Evolutionary conservation across 1,284 basidiomycete species (phyloP), one percentile per base, ranked within the genome.

Genomic region (Peniophora sp.): DNA sequence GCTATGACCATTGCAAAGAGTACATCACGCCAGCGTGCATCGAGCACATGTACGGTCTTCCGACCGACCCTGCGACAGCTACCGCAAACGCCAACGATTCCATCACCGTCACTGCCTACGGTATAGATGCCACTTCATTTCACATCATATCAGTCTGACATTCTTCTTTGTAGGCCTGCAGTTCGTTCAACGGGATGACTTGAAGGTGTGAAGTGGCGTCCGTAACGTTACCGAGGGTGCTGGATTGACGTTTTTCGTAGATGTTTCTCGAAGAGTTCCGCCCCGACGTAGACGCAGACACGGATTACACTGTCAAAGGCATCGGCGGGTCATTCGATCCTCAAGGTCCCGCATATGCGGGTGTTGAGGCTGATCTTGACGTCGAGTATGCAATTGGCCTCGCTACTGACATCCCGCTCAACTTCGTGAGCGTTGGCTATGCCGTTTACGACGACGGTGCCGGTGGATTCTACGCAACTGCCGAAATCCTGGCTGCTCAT

Each of bases 381-480:
- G 50, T 36, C 1, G 46, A 54, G 32, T 51, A 51, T 20, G 51
- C 53, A 14, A 19, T 54, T 24, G 53, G 53, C 17, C 19, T 54
- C 45, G 53, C 53, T 1, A 45, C 53, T 8, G 50, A 47, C 14
- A 22, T 45, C 5, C 44, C 44, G 20, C 16, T 22, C 44, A 20
- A 14, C 20, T 45, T 45, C 44, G 14, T 45, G 20, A 19, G n/a
- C 17, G 44, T 45, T 5, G 38, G 38, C 38, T n/a, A 5, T 8
- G 22, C 5, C 23, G 19, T 14, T 8, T 47, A 54, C 32, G 60
- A 59, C 46, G 56, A 58, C 9, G 56, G 62, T 17, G 53, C 52
- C 12, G 62, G 61, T 16, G 63, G 64, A 55, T 54, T 64, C 27
- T 65, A 68, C 52, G 65, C 65, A 52, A 64, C 66, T 56, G 64